phyloP scores from a whole-genome alignment of 1,284 basidiomycete species.

The Rhizoctonia solani region DNA sequence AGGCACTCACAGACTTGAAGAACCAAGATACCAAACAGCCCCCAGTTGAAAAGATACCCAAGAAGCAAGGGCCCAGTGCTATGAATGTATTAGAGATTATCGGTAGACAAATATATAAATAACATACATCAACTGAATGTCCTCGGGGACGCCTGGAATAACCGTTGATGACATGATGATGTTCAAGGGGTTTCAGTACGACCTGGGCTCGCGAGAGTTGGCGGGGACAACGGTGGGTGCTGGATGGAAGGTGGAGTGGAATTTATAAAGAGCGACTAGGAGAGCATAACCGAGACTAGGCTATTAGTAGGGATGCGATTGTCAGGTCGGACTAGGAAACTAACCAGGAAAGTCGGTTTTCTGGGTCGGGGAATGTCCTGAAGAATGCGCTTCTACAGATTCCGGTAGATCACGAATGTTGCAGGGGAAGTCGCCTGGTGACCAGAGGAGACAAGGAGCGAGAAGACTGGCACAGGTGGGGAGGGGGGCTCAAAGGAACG shows the following conservation, averaged over 20 bases:
- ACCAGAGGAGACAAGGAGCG: background rate
- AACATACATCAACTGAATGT: conserved; percentile 36
- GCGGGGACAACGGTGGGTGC: background rate
- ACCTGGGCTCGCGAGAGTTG: background rate
- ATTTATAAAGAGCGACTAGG: conserved; percentile 5
- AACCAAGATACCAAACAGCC: conserved; percentile 37
- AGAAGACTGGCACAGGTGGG: background rate
- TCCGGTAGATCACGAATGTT: background rate
- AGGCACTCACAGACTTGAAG: conserved; percentile 35
- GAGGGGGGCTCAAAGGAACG: background rate
- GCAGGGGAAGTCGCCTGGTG: background rate
- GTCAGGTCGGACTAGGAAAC: background rate
- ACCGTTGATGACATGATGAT: conserved; percentile 30
- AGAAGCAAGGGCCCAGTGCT: conserved; percentile 37
- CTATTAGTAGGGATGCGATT: background rate
- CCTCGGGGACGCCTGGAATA: conserved; percentile 34
- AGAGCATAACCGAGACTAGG: background rate
- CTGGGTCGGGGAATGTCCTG: background rate
- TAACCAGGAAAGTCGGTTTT: background rate
- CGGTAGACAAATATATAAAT: background rate
- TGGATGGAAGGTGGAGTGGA: conserved; percentile 15
- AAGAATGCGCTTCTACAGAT: background rate
- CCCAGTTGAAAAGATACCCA: conserved; percentile 39
- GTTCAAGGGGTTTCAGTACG: background rate
- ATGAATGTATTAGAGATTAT: background rate